Evolutionary conservation across 495 filamentous ascomycete genomes (phyloP), one percentile per base, ranked within the genome.

Genomic region (Pyronema domesticum): DNA sequence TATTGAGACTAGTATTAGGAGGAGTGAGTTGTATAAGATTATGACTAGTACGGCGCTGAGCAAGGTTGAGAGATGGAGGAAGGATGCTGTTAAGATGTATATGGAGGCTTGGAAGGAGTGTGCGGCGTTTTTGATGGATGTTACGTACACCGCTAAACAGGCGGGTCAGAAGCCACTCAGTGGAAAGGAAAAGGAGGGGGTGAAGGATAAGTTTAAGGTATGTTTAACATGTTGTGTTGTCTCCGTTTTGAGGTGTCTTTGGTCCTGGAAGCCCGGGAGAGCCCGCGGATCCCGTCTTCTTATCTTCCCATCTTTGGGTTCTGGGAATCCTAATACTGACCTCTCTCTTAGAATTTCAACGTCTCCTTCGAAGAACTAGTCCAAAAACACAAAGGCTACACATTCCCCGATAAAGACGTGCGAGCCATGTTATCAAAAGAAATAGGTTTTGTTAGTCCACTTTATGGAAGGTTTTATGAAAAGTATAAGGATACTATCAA

Each of bases 401-500:
- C 73, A 58, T 89, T 89, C 79, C 68, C 68, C 44, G 91, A 99
- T 70, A 74, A 80, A 33, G 91, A 96, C 67, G 89, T 99, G 43
- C 73, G 85, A 48, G 72, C 74, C 46, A 78, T 80, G 69, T 72
- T 96, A 58, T 77, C 76, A 11, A 80, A 81, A 58, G 89, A 95
- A 63, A 79, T 95, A 55, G 78, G 78, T 50, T 83, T 94, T 67
- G 81, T 96, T 44, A 89, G 95, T 70, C 88, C 93, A 45, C 75
- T 99, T 14, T 99, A 99, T 72, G 79, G 79, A 49, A 77, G 93
- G 10, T 99, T 96, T 70, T 95, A 86, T 74, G 93, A 96, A 70
- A 80, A 89, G 15, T 99, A 99, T 69, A 89, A 95, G 66, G 91
- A 96, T 71, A 75, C 95, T 59, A 94, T 96, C 69, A 95, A 91